These are phyloP conservation scores for Neostapfia colusana DNA, from an alignment of 176 grass and related monocot genomes.

Conservation along the genomic window DNA sequence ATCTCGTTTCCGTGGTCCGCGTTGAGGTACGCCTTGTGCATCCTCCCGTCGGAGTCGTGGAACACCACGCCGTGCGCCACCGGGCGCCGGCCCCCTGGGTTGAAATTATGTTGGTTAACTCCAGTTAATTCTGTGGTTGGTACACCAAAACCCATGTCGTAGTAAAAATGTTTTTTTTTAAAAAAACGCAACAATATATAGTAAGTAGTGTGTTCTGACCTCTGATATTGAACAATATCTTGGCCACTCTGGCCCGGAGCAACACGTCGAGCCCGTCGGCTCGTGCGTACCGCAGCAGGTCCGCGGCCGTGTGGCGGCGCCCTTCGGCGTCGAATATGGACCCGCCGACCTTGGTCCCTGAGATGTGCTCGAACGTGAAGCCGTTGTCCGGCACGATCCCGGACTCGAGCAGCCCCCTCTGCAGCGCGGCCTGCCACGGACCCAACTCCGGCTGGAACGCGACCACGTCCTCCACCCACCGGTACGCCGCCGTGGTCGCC, in stretches of 20 bases:
- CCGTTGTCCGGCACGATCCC: slow-evolving; percentile 60
- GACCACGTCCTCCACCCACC: slow-evolving; percentile 72
- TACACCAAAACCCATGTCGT: not conserved
- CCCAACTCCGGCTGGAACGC: slow-evolving; percentile 59
- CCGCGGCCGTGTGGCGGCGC: slow-evolving; percentile 64
- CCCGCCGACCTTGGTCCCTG: slow-evolving; percentile 64
- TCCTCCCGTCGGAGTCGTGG: slow-evolving; percentile 48
- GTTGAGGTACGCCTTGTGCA: slow-evolving; percentile 70
- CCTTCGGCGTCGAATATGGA: slow-evolving; percentile 63
- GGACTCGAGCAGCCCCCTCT: slow-evolving; percentile 57
- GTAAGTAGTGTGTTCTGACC: slow-evolving; percentile 19
- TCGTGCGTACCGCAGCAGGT: slow-evolving; percentile 57
- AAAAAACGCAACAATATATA: not conserved
- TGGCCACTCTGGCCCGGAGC: slow-evolving; percentile 59
- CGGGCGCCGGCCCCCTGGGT: slow-evolving; percentile 36
- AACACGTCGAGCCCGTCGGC: slow-evolving; percentile 52
- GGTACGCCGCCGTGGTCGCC: slow-evolving; percentile 51
- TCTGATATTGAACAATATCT: slow-evolving; percentile 57
- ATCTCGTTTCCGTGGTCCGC: slow-evolving; percentile 48
- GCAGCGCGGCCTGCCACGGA: slow-evolving; percentile 55
- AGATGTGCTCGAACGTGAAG: slow-evolving; percentile 65
- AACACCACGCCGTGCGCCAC: slow-evolving; percentile 72
- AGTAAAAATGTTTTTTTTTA: not conserved
- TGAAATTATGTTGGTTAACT: not conserved
- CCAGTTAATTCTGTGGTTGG: not conserved